phyloP scores from a whole-genome alignment of 179 eudicot species.

The Pouteria campechiana region DNA sequence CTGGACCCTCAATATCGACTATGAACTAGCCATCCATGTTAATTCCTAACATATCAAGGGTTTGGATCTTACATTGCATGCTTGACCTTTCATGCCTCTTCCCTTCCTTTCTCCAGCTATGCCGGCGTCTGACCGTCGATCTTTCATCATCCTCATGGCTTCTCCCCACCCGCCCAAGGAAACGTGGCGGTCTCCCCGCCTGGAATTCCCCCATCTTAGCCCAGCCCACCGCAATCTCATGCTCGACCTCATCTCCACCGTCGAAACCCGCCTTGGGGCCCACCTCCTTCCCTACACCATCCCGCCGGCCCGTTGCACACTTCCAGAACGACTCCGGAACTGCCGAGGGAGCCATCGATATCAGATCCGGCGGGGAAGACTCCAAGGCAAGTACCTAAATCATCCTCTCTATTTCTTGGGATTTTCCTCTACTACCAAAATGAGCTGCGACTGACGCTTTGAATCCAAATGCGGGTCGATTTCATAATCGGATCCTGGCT shows the following conservation, averaged over 20 bases:
- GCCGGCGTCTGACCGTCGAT: too few relatives aligned
- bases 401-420: not conserved
- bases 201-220: conserved; percentile 70
- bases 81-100: too few relatives aligned
- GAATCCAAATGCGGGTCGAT: too few relatives aligned
- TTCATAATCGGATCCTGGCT: conserved; percentile 69
- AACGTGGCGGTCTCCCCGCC: conserved; percentile 15
- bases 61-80: too few relatives aligned
- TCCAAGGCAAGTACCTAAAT: conserved; percentile 71
- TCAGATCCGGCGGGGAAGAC: conserved; percentile 46
- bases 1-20: too few relatives aligned
- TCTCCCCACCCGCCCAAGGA: conserved; percentile 1
- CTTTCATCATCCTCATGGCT: conserved; percentile 4
- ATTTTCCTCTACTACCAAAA: too few relatives aligned
- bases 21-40: too few relatives aligned
- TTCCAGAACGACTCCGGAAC: conserved; percentile 34
- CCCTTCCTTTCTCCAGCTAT: too few relatives aligned
- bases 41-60: too few relatives aligned
- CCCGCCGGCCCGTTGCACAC: conserved; percentile 50
- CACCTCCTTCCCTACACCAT: conserved; percentile 56
- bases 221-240: conserved; percentile 48
- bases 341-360: conserved; percentile 37
- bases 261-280: conserved; percentile 41
- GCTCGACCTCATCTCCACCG: conserved; percentile 50
- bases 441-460: too few relatives aligned